Conservation (phyloP, 345 rosid genomes). For the Brassica incana region DNA sequence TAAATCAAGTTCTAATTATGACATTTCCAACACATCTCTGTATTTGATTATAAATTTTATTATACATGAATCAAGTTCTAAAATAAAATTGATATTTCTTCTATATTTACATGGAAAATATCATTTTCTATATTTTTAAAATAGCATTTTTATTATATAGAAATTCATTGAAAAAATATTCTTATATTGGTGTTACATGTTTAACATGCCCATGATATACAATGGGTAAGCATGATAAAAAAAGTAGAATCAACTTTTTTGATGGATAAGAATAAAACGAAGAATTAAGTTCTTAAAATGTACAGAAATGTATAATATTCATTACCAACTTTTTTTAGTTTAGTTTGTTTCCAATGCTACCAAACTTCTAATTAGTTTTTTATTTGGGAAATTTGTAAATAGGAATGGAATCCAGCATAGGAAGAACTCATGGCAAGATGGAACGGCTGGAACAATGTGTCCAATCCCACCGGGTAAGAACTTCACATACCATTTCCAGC, state of each 20-base stretch:
- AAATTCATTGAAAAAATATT: background rate
- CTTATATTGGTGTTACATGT: background rate
- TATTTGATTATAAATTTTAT: too few relatives aligned
- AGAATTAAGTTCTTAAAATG: background rate
- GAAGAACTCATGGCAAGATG: conserved; percentile 84
- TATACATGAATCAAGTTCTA: background rate
- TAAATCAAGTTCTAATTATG: too few relatives aligned
- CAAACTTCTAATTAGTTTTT: background rate
- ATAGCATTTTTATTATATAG: background rate
- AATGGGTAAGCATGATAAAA: background rate
- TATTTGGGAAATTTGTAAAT: background rate
- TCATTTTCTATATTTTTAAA: too few relatives aligned
- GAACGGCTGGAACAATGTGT: conserved; percentile 63
- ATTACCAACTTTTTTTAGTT: background rate
- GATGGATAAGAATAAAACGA: background rate
- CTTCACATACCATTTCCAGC: conserved; percentile 72
- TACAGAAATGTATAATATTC: background rate
- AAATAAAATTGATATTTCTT: background rate
- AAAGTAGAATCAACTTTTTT: background rate
- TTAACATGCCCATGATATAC: background rate
- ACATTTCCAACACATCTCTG: background rate
- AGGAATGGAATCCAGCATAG: conserved; percentile 78
- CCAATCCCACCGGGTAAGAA: conserved; percentile 64
- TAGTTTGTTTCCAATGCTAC: background rate
- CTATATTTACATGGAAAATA: background rate